Base-by-base conservation (phyloP, 2,329 filamentous ascomycete genomes). In the Pezicula radicicola region DNA sequence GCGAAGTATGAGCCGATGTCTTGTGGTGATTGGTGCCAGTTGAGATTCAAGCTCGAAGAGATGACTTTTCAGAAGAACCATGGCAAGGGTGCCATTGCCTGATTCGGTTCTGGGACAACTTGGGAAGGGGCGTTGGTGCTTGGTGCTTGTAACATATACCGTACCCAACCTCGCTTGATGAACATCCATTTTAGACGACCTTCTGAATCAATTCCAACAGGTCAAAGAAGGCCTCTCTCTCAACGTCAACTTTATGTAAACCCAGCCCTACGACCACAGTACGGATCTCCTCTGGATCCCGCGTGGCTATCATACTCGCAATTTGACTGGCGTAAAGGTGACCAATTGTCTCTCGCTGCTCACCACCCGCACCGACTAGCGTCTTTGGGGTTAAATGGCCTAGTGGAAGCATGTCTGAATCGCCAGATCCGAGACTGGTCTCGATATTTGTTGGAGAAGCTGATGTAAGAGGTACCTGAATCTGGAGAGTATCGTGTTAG, bases 251-350 rank as follows among this genome's bases (percentile, higher is more conserved):
- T 54, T 73, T 79, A 30, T 72, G 71, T 51, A 87, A 61, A 0
- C 84, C 84, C 8, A 88, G 69, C 0, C 84, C 84, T 3, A 87
- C 68, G 9, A 88, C 71, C n/a, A 88, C 66, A 2, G 75, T 84
- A 40, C 84, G 75, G 50, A 73, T 74, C 56, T 86, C 81, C 44
- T 84, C 76, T 1, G 90, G 84, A 48, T 88, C 79, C 56, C 85
- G 85, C 54, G 87, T 82, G 16, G 85, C 78, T 53, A 99, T 80
- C 37, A 87, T 82, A 63, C 86, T 95, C 5, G 88, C 94, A 59
- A 97, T 87, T 64, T 97, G 93, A 41, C 89, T 89, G 3, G 92
- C 92, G 64, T 95, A 87, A 2, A 97, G 81, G 68, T 97, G 92
- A 1, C 91, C 93, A 5, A 95, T 70, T 0, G 88, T 89, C 65